These are phyloP conservation scores for Arthrobotrys sphaeroides DNA, from an alignment of 2,329 filamentous ascomycete species.

Conservation along the genomic window DNA sequence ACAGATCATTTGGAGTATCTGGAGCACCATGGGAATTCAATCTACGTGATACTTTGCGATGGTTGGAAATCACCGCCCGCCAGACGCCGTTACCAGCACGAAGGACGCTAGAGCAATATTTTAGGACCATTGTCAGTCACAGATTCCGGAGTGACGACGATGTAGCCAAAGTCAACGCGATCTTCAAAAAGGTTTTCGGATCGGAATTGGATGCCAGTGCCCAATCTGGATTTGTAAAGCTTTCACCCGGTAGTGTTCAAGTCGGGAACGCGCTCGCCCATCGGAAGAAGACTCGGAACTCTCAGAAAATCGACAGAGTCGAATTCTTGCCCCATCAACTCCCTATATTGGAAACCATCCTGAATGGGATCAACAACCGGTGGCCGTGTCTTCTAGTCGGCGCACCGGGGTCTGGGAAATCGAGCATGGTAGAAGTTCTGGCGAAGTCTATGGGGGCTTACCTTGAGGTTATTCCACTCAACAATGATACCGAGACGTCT, in stretches of 20 bases:
- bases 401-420: slow-evolving; percentile 86
- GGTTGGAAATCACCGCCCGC: slow-evolving; percentile 95
- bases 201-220: slow-evolving; percentile 61
- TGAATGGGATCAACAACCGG: slow-evolving; percentile 84
- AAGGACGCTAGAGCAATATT: slow-evolving; percentile 69
- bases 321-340: slow-evolving; percentile 65
- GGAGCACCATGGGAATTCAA: slow-evolving; percentile 97
- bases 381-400: slow-evolving; percentile 92
- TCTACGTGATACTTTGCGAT: slow-evolving; percentile 70
- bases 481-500: slow-evolving; percentile 95
- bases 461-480: slow-evolving; percentile 85
- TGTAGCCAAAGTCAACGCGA: slow-evolving; percentile 69
- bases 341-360: slow-evolving; percentile 80
- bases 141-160: slow-evolving; percentile 81
- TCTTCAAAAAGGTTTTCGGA: slow-evolving; percentile 75
- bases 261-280: slow-evolving; percentile 78
- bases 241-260: slow-evolving; percentile 74
- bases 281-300: slow-evolving; percentile 66
- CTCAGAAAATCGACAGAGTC: slow-evolving; percentile 56
- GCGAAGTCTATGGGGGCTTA: slow-evolving; percentile 80
- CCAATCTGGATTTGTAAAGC: slow-evolving; percentile 76
- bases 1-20: slow-evolving; percentile 66
- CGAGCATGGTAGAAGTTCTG: slow-evolving; percentile 78
- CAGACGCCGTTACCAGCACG: slow-evolving; percentile 63
- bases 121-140: slow-evolving; percentile 83